phyloP scores from a whole-genome alignment of 371 early-diverging fungal genomes.

The Mucor sp. region DNA sequence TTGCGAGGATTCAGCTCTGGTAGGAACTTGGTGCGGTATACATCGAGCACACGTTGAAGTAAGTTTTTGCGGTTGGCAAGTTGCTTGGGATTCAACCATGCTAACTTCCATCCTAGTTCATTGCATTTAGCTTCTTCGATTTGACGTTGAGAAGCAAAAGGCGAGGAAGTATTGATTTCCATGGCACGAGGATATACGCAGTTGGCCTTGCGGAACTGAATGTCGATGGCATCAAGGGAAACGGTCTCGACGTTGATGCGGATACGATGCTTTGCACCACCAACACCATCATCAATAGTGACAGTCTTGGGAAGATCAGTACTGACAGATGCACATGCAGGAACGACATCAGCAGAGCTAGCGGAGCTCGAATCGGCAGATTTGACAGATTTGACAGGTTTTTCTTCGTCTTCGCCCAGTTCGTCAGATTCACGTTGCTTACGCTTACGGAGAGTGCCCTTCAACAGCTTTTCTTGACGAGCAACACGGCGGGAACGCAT shows the following conservation, averaged over 20 bases:
- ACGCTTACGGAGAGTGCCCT: slow-evolving; percentile 46
- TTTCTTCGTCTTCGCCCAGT: not conserved
- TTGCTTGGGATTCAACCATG: slow-evolving; percentile 54
- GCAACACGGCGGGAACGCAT: slow-evolving; percentile 79
- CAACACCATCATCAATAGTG: slow-evolving; percentile 26
- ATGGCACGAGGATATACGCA: slow-evolving; percentile 54
- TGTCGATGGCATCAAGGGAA: slow-evolving; percentile 42
- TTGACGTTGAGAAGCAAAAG: slow-evolving; percentile 36
- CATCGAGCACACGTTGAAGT: slow-evolving; percentile 50
- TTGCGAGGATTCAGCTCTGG: slow-evolving; percentile 45
- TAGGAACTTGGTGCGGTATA: slow-evolving; percentile 45
- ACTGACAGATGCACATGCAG: not conserved
- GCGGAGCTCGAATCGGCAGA: not conserved
- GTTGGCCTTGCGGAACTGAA: slow-evolving; percentile 39
- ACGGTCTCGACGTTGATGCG: slow-evolving; percentile 51
- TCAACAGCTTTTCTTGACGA: slow-evolving; percentile 73
- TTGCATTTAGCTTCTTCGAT: slow-evolving; percentile 51
- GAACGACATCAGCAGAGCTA: not conserved
- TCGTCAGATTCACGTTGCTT: slow-evolving; percentile 30
- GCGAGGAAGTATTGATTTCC: slow-evolving; percentile 29
- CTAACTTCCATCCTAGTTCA: slow-evolving; percentile 53
- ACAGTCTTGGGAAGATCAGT: slow-evolving; percentile 28
- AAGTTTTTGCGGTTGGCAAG: slow-evolving; percentile 47
- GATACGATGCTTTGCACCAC: slow-evolving; percentile 31
- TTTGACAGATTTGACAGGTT: not conserved